phyloP scores from a whole-genome alignment of 2,329 filamentous ascomycete genomes.

The Colletotrichum neosansevieriae region DNA sequence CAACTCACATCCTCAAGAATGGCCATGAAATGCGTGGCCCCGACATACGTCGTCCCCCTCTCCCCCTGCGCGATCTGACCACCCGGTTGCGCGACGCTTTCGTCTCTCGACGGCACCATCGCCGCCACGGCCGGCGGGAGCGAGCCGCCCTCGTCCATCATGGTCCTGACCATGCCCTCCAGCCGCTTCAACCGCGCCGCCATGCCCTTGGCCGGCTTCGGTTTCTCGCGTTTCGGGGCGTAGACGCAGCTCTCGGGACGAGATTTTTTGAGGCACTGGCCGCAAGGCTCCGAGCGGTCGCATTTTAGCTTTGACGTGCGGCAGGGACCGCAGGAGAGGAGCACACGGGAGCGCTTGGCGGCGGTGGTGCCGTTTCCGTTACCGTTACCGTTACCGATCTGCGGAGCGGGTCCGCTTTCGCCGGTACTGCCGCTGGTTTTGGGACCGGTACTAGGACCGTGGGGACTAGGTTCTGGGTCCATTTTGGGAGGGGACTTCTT shows the following conservation, averaged over 20 bases:
- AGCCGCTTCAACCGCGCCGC: conserved; percentile 66
- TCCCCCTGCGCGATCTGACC: conserved; percentile 60
- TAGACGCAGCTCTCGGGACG: conserved; percentile 61
- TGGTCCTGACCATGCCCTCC: conserved; percentile 68
- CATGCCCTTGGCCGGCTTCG: conserved; percentile 61
- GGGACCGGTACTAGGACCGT: background rate
- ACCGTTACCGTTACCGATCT: background rate
- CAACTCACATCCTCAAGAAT: conserved; percentile 69
- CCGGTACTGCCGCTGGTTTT: conserved; percentile 6
- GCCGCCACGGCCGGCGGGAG: background rate
- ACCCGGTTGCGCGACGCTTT: conserved; percentile 42
- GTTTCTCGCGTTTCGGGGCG: conserved; percentile 59
- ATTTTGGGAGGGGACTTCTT: background rate
- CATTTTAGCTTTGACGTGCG: conserved; percentile 68
- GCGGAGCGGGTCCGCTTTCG: background rate
- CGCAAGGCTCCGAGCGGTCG: conserved; percentile 64
- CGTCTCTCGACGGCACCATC: background rate
- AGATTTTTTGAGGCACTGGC: conserved; percentile 64
- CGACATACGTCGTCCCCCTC: conserved; percentile 64
- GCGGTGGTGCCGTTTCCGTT: conserved; percentile 4
- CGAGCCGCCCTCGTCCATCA: conserved; percentile 57
- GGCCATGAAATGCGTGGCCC: conserved; percentile 71
- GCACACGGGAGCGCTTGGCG: conserved; percentile 60
- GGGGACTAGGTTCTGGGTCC: background rate
- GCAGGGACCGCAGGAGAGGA: conserved; percentile 66